Evolutionary conservation across 345 rosid genomes (phyloP).

Genomic region (Hypericum androsaemum): DNA sequence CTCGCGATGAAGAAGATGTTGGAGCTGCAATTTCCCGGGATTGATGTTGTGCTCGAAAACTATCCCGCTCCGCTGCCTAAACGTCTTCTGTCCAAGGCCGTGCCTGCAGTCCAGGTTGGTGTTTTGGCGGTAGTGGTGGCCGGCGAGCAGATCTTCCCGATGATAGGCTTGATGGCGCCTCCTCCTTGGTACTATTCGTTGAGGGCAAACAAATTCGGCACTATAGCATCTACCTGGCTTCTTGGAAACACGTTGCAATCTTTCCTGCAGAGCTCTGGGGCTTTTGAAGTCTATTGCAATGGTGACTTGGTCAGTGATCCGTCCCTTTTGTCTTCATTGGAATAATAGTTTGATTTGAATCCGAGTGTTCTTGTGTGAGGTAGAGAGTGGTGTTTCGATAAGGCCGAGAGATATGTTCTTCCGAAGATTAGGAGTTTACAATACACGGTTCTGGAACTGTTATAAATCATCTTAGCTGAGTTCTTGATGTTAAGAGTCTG

Average conservation of each 20-base stretch:
- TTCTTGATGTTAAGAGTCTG: no score
- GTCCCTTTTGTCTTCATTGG: background rate
- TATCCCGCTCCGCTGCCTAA: constrained; percentile 73
- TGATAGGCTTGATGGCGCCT: constrained; percentile 55
- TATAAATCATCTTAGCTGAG: no score
- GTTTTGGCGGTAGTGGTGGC: constrained; percentile 60
- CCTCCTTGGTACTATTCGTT: constrained; percentile 65
- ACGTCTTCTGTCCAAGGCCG: constrained; percentile 51
- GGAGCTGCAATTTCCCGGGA: constrained; percentile 64
- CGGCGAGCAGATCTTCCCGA: constrained; percentile 68
- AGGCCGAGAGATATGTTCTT: no score
- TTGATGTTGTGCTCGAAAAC: constrained; percentile 66
- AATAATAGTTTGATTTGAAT: background rate
- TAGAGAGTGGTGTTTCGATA: no score
- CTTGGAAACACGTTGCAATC: constrained; percentile 77
- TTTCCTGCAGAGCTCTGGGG: constrained; percentile 78
- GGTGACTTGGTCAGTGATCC: constrained; percentile 46
- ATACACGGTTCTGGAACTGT: no score
- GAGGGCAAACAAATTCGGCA: constrained; percentile 76
- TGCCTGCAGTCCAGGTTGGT: constrained; percentile 61
- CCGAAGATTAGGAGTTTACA: no score
- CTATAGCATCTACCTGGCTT: constrained; percentile 85
- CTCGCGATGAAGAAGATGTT: constrained; percentile 73
- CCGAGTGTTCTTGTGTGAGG: no score
- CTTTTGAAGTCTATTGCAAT: constrained; percentile 70